These are phyloP conservation scores for Circinella minor DNA, from an alignment of 371 early-diverging fungal species.

Conservation along the genomic window DNA sequence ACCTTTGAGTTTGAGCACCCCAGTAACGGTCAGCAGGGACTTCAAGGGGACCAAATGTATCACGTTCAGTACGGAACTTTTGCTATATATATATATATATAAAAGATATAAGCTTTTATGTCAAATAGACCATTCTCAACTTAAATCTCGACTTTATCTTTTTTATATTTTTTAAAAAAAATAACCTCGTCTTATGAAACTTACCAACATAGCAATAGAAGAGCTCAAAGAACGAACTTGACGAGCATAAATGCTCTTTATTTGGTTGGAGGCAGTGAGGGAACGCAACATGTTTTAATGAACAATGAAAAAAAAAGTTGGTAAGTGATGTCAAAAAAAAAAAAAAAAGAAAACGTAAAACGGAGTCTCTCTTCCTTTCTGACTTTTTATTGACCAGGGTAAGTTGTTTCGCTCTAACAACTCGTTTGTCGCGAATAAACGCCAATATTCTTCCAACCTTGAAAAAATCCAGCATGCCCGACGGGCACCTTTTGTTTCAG, in stretches of 20 bases:
- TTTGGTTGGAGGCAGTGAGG: constrained; percentile 25
- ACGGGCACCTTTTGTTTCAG: neutral
- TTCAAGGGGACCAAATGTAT: constrained; percentile 92
- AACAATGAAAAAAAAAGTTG: constrained; percentile 1
- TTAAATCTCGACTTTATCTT: too few species aligned
- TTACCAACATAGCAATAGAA: constrained; percentile 28
- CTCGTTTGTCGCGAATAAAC: neutral
- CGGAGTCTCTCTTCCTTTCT: constrained; percentile 8
- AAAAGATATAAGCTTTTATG: neutral
- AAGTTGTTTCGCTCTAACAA: too few species aligned
- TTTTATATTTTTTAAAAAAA: neutral
- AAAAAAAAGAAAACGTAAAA: neutral
- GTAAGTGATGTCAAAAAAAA: constrained; percentile 7
- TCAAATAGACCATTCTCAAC: neutral
- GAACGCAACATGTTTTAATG: constrained; percentile 32
- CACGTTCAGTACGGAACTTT: constrained; percentile 82
- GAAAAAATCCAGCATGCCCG: neutral
- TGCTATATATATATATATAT: constrained; percentile 38
- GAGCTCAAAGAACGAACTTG: constrained; percentile 30
- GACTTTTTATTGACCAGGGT: constrained; percentile 12
- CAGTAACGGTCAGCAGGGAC: constrained; percentile 95
- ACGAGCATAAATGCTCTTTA: constrained; percentile 28
- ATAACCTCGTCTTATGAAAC: neutral
- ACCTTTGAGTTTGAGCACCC: constrained; percentile 97
- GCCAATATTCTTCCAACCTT: too few species aligned